phyloP scores from a whole-genome alignment of 2,329 filamentous ascomycete genomes.

The Penicillium sp. region DNA sequence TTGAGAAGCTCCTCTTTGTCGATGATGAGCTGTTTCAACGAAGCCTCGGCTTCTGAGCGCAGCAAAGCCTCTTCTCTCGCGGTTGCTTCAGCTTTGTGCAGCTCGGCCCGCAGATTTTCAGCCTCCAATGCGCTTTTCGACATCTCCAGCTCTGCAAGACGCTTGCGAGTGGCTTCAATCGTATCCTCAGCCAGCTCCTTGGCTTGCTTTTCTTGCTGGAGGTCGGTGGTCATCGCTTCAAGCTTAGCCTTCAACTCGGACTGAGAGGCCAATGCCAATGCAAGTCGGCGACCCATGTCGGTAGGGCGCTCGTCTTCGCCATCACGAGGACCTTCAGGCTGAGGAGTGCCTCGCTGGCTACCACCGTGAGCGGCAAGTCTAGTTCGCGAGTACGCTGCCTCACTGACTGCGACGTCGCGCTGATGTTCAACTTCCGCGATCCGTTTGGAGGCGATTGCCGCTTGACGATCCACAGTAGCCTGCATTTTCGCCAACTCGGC shows the following conservation, averaged over 20 bases:
- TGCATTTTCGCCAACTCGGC: slow-evolving; percentile 89
- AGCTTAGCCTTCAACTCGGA: slow-evolving; percentile 80
- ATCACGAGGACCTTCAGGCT: slow-evolving; percentile 59
- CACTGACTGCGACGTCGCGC: slow-evolving; percentile 89
- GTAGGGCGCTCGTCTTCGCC: slow-evolving; percentile 70
- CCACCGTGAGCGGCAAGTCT: slow-evolving; percentile 82
- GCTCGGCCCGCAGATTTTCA: slow-evolving; percentile 81
- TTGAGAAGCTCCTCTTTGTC: slow-evolving; percentile 80
- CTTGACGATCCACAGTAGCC: slow-evolving; percentile 85
- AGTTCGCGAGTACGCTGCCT: slow-evolving; percentile 93
- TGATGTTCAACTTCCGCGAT: slow-evolving; percentile 96
- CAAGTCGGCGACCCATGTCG: slow-evolving; percentile 82
- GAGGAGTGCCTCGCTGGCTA: slow-evolving; percentile 66
- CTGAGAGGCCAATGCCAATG: slow-evolving; percentile 78
- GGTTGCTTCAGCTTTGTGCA: slow-evolving; percentile 79
- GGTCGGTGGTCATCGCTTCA: slow-evolving; percentile 70
- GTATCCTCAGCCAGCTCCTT: slow-evolving; percentile 89
- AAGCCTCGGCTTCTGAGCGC: slow-evolving; percentile 75
- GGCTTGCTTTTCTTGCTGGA: slow-evolving; percentile 80
- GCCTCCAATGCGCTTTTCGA: slow-evolving; percentile 85
- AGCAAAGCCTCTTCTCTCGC: slow-evolving; percentile 81
- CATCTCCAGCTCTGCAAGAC: slow-evolving; percentile 81
- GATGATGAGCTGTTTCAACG: slow-evolving; percentile 76
- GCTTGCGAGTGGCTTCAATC: slow-evolving; percentile 77
- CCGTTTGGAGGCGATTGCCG: slow-evolving; percentile 80